A percentile compares a stretch with the other conserved stretches of the same genome.
Evolutionary conservation across 441 rosid species (phyloP).

Genomic region (Mallotus japonicus): DNA sequence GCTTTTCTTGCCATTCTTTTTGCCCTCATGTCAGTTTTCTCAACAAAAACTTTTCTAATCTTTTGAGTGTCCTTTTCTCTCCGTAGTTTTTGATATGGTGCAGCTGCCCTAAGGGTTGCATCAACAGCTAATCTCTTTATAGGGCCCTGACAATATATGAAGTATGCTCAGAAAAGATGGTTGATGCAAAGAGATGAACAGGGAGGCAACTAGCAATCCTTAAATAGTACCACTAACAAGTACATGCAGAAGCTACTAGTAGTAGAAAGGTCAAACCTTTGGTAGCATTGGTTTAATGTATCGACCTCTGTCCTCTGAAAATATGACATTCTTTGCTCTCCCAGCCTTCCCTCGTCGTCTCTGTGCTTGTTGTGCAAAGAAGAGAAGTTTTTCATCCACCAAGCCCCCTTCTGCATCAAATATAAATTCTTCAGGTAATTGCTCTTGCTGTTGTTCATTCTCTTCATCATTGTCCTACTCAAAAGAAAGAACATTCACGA

Average conservation of each 20-base stretch:
- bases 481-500: slow-evolving; percentile 20
- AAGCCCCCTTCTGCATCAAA: slow-evolving; percentile 99
- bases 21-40: slow-evolving; percentile 97
- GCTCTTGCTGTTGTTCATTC: slow-evolving; percentile 90
- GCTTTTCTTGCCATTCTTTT: slow-evolving; percentile 99
- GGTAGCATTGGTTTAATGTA: slow-evolving; percentile 98
- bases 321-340: slow-evolving; percentile 95
- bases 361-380: slow-evolving; percentile 98
- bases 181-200: slow-evolving; percentile 1
- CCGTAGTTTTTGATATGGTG: slow-evolving; percentile 94
- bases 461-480: slow-evolving; percentile 64
- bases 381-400: slow-evolving; percentile 96
- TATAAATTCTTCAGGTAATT: slow-evolving; percentile 94
- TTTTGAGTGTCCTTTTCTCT: slow-evolving; percentile 69
- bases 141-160: slow-evolving; percentile 66
- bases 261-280: slow-evolving; percentile 49
- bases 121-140: slow-evolving; percentile 94
- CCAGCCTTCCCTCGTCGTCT: slow-evolving; percentile 94
- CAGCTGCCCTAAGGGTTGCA: slow-evolving; percentile 99
- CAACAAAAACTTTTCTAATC: slow-evolving; percentile 86
- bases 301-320: slow-evolving; percentile 98
- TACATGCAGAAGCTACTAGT: slow-evolving; percentile 1
- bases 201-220: not conserved
- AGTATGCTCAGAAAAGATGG: slow-evolving; percentile 18
- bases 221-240: not conserved